Evolutionary conservation across 768 basidiomycete species (phyloP).

Genomic region (Lyophyllum semitale): DNA sequence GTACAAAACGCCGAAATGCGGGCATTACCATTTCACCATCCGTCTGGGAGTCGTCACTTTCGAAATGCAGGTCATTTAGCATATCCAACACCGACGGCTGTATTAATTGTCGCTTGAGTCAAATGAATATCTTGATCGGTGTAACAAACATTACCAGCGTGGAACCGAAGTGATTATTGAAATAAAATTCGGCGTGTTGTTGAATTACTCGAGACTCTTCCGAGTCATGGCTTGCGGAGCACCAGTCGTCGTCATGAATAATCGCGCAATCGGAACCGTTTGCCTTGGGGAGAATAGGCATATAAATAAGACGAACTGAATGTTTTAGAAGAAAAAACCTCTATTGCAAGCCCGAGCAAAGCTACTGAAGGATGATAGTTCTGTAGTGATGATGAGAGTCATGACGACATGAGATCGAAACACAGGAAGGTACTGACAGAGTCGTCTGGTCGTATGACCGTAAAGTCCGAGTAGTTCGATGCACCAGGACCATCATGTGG

Average conservation of each 20-base stretch:
- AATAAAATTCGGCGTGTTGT: slow-evolving; percentile 1
- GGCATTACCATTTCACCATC: no score
- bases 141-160: not conserved
- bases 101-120: no score
- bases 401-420: not conserved
- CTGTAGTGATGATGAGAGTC: not conserved
- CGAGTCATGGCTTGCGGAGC: not conserved
- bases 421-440: not conserved
- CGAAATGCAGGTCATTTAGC: no score
- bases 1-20: no score
- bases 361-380: slow-evolving; percentile 13
- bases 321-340: not conserved
- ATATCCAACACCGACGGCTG: no score
- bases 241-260: slow-evolving; percentile 7
- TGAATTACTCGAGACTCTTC: not conserved
- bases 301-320: not conserved
- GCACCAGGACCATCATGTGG: not conserved
- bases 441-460: not conserved
- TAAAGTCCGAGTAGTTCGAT: not conserved
- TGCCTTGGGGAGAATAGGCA: not conserved
- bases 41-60: no score
- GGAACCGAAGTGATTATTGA: not conserved
- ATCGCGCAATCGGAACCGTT: not conserved
- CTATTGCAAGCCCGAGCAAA: slow-evolving; percentile 14
- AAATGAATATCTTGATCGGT: not conserved